Conservation (phyloP, 345 rosid species). For the Erysimum cheiranthoides region DNA sequence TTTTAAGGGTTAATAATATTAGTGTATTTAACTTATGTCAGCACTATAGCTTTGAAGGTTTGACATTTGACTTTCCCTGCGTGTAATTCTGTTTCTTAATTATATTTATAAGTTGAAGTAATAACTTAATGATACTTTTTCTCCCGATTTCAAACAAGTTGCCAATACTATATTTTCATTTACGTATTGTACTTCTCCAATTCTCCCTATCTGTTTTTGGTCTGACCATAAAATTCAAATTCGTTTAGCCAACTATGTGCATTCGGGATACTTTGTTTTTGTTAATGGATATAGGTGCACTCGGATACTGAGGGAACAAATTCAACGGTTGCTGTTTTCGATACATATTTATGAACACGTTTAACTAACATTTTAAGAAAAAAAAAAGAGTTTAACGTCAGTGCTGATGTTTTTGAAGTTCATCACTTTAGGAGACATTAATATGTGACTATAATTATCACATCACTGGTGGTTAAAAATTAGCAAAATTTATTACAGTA, state of each 20-base stretch:
- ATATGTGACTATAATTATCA: too few species aligned
- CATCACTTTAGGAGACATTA: not conserved
- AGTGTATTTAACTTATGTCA: conserved; percentile 27
- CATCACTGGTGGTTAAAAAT: too few species aligned
- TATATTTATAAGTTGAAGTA: not conserved
- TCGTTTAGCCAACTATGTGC: not conserved
- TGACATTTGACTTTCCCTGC: conserved; percentile 27
- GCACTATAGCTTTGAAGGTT: conserved; percentile 30
- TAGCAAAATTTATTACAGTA: too few species aligned
- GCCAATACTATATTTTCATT: not conserved
- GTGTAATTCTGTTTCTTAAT: conserved; percentile 12
- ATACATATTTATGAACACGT: too few species aligned
- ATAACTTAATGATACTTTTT: conserved; percentile 7
- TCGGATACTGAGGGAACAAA: not conserved
- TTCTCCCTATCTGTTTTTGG: not conserved
- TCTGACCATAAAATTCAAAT: not conserved
- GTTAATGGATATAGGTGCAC: too few species aligned
- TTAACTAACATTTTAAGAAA: too few species aligned
- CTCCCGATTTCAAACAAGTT: conserved; percentile 29
- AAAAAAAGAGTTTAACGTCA: too few species aligned
- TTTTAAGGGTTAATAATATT: conserved; percentile 1
- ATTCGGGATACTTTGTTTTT: too few species aligned
- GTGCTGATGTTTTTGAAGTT: not conserved
- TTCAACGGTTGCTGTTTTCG: not conserved
- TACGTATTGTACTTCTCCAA: not conserved